Conservation (phyloP, 768 basidiomycete species). For the Lentinula sp. region DNA sequence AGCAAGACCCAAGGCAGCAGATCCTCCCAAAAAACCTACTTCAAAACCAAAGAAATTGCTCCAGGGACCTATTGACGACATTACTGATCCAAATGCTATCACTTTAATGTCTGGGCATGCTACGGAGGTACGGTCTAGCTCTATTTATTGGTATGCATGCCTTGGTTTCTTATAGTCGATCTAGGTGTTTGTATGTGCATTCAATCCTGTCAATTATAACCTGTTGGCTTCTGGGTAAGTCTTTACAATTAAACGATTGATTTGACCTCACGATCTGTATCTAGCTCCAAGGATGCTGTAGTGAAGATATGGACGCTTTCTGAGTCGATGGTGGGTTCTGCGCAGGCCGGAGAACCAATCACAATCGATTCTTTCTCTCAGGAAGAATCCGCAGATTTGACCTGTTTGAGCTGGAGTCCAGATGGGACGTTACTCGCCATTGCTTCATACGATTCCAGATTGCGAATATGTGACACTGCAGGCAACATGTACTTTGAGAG, state of each 20-base stretch:
- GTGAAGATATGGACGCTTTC: slow-evolving; percentile 72
- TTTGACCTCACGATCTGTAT: slow-evolving; percentile 9
- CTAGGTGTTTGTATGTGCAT: slow-evolving; percentile 78
- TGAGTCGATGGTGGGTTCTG: slow-evolving; percentile 19
- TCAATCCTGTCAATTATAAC: slow-evolving; percentile 58
- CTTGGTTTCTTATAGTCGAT: neutral
- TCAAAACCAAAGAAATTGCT: slow-evolving; percentile 25
- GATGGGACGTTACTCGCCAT: slow-evolving; percentile 72
- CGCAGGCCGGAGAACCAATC: slow-evolving; percentile 28
- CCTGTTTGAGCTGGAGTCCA: slow-evolving; percentile 70
- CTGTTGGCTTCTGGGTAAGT: slow-evolving; percentile 72
- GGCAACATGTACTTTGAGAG: slow-evolving; percentile 63
- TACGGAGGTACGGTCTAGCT: slow-evolving; percentile 38
- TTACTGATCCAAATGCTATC: slow-evolving; percentile 33
- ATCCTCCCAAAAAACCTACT: slow-evolving; percentile 9
- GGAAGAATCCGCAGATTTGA: slow-evolving; percentile 54
- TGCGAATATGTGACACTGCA: slow-evolving; percentile 58
- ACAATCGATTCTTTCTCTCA: slow-evolving; percentile 45
- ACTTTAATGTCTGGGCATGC: slow-evolving; percentile 53
- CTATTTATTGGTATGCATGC: neutral
- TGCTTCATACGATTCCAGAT: slow-evolving; percentile 68
- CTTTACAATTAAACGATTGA: slow-evolving; percentile 1
- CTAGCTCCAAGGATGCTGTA: slow-evolving; percentile 70
- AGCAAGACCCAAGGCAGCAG: slow-evolving; percentile 8
- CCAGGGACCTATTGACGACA: slow-evolving; percentile 37